Conservation (phyloP, 2,329 filamentous ascomycete species). For the Xylariomycetidae sp. region DNA sequence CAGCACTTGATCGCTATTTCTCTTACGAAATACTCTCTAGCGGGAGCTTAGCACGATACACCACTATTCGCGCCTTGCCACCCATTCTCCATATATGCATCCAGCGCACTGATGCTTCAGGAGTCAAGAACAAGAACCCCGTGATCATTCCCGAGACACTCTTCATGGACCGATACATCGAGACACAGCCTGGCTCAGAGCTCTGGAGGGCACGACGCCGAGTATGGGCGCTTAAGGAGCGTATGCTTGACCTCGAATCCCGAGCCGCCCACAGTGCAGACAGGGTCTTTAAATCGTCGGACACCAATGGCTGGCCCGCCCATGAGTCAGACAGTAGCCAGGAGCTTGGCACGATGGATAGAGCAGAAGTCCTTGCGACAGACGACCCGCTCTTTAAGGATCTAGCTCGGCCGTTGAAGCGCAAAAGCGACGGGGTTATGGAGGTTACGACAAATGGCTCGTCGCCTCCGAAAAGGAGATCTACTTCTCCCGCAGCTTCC, state of each 20-base stretch:
- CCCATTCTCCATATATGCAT: slow-evolving; percentile 87
- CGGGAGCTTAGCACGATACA: slow-evolving; percentile 56
- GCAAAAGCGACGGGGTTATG: slow-evolving; percentile 2
- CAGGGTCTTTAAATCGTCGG: slow-evolving; percentile 2
- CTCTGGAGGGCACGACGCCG: slow-evolving; percentile 60
- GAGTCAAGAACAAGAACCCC: slow-evolving; percentile 69
- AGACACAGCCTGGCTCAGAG: slow-evolving; percentile 52
- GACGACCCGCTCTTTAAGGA: slow-evolving; percentile 10
- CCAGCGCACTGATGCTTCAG: slow-evolving; percentile 71
- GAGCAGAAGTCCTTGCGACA: slow-evolving; percentile 5
- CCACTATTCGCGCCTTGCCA: slow-evolving; percentile 68
- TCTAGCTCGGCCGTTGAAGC: slow-evolving; percentile 10
- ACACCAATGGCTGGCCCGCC: slow-evolving; percentile 1
- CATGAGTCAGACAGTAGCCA: background rate
- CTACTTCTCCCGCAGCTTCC: background rate
- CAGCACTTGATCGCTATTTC: slow-evolving; percentile 79
- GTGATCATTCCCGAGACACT: slow-evolving; percentile 75
- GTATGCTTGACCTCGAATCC: slow-evolving; percentile 40
- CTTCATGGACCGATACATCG: slow-evolving; percentile 85
- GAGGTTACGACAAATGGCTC: slow-evolving; percentile 4
- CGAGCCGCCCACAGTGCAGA: slow-evolving; percentile 3
- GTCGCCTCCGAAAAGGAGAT: slow-evolving; percentile 9
- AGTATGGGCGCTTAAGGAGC: slow-evolving; percentile 68
- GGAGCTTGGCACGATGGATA: background rate
- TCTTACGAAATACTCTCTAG: slow-evolving; percentile 70